Conservation (phyloP, 352 stramenopile species). For the Thalassiosira exigua region DNA sequence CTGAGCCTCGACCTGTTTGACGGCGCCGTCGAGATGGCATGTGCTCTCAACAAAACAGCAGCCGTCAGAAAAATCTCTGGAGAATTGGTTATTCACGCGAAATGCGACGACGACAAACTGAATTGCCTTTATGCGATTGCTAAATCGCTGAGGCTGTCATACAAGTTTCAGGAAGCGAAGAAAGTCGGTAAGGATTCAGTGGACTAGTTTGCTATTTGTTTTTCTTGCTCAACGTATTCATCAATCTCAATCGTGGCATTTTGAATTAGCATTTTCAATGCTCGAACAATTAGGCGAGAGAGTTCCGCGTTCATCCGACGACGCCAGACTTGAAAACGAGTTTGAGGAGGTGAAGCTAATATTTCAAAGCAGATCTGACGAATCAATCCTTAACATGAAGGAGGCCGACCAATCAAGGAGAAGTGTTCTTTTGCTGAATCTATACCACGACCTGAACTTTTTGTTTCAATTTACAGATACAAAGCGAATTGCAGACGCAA, state of each 20-base stretch:
- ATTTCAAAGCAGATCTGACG: background rate
- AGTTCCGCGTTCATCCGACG: background rate
- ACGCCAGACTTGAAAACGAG: conserved; percentile 1
- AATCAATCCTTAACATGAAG: conserved; percentile 14
- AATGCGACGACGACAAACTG: conserved; percentile 34
- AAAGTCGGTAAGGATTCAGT: background rate
- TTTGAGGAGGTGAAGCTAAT: conserved; percentile 6
- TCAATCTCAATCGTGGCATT: too few species aligned
- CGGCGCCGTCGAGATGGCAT: conserved; percentile 29
- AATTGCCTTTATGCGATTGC: conserved; percentile 2
- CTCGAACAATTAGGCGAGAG: conserved; percentile 20
- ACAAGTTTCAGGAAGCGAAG: conserved; percentile 3
- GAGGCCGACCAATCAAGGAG: background rate
- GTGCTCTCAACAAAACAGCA: background rate
- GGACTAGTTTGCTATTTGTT: too few species aligned
- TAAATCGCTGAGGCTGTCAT: background rate
- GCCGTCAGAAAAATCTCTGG: background rate
- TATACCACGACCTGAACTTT: conserved; percentile 7
- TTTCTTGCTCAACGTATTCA: background rate
- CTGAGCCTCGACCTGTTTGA: conserved; percentile 43
- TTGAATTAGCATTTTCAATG: conserved; percentile 2
- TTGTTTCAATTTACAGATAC: background rate
- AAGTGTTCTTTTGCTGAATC: background rate
- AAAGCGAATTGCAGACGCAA: conserved; percentile 5
- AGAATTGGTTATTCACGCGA: conserved; percentile 3